phyloP scores from a whole-genome alignment of 495 filamentous ascomycete species.

The Annulohypoxylon bovei region DNA sequence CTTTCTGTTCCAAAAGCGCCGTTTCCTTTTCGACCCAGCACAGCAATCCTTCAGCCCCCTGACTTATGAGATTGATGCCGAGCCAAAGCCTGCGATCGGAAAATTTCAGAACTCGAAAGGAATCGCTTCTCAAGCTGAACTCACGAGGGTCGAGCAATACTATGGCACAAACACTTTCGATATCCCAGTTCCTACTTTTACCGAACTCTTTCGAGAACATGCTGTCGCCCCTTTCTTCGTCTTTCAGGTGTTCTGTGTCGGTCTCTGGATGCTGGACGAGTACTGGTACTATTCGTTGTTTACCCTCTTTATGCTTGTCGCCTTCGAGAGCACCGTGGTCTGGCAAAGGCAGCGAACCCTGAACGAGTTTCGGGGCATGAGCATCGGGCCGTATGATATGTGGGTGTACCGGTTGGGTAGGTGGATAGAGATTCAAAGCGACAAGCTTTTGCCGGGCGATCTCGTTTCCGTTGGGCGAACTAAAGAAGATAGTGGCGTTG shows the following conservation, averaged over 20 bases:
- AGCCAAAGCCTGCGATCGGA: conserved; percentile 79
- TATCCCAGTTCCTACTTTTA: conserved; percentile 94
- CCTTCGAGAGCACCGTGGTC: conserved; percentile 97
- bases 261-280: conserved; percentile 98
- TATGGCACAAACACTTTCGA: conserved; percentile 98
- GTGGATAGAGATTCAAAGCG: conserved; percentile 91
- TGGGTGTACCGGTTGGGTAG: conserved; percentile 86
- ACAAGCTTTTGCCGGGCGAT: conserved; percentile 95
- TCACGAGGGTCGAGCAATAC: conserved; percentile 83
- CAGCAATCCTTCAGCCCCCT: conserved; percentile 79
- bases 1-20: conserved; percentile 97
- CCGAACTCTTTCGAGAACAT: conserved; percentile 97
- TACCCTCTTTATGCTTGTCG: conserved; percentile 96
- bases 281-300: conserved; percentile 99
- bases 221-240: conserved; percentile 99
- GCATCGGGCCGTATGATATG: conserved; percentile 95
- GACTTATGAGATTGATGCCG: conserved; percentile 82
- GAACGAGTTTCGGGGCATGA: conserved; percentile 98
- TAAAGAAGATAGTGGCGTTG: conserved; percentile 96
- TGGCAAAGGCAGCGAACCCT: conserved; percentile 99
- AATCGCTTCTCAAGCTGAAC: conserved; percentile 73
- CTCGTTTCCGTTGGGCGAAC: conserved; percentile 93
- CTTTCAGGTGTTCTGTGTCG: conserved; percentile 98
- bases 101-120: conserved; percentile 82
- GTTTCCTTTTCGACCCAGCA: conserved; percentile 84